Evolutionary conservation across 495 filamentous ascomycete genomes (phyloP).

Genomic region (Ramalina intermedia): DNA sequence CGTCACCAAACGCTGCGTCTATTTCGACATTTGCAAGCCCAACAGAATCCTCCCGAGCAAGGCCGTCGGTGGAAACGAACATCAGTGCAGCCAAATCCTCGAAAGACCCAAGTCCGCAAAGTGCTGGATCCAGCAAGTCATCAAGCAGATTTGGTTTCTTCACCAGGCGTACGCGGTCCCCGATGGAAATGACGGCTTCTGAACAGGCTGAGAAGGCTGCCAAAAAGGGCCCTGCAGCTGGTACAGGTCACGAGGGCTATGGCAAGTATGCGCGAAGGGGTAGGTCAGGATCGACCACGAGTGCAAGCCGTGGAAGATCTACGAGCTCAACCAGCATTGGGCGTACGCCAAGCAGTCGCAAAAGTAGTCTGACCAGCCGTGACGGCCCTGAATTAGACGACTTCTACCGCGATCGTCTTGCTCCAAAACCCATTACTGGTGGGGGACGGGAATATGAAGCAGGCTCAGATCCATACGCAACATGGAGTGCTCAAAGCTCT

Average conservation of each 20-base stretch:
- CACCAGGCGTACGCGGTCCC: slow-evolving; percentile 53
- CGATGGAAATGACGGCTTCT: slow-evolving; percentile 31
- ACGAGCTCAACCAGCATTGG: slow-evolving; percentile 39
- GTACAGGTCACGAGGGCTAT: slow-evolving; percentile 94
- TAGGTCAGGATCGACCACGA: slow-evolving; percentile 34
- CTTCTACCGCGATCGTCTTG: slow-evolving; percentile 62
- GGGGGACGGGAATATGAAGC: slow-evolving; percentile 45
- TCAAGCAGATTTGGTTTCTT: slow-evolving; percentile 60
- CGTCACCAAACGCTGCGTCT: slow-evolving; percentile 28
- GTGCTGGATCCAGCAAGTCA: slow-evolving; percentile 25
- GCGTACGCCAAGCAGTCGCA: slow-evolving; percentile 26
- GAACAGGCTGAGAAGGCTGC: slow-evolving; percentile 40
- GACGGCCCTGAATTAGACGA: slow-evolving; percentile 46
- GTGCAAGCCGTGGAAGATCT: slow-evolving; percentile 33
- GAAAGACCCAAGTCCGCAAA: slow-evolving; percentile 17
- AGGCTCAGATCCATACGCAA: background rate
- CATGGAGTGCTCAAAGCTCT: slow-evolving; percentile 18
- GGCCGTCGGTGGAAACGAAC: slow-evolving; percentile 16
- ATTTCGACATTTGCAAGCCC: slow-evolving; percentile 14
- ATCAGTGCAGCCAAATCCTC: slow-evolving; percentile 18
- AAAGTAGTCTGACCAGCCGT: slow-evolving; percentile 37
- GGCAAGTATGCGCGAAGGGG: slow-evolving; percentile 51
- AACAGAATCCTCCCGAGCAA: background rate
- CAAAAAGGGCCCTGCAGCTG: slow-evolving; percentile 76
- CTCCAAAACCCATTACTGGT: slow-evolving; percentile 77